These are phyloP conservation scores for Fusarium avenaceum DNA, from an alignment of 2,329 filamentous ascomycete genomes.

Conservation along the genomic window DNA sequence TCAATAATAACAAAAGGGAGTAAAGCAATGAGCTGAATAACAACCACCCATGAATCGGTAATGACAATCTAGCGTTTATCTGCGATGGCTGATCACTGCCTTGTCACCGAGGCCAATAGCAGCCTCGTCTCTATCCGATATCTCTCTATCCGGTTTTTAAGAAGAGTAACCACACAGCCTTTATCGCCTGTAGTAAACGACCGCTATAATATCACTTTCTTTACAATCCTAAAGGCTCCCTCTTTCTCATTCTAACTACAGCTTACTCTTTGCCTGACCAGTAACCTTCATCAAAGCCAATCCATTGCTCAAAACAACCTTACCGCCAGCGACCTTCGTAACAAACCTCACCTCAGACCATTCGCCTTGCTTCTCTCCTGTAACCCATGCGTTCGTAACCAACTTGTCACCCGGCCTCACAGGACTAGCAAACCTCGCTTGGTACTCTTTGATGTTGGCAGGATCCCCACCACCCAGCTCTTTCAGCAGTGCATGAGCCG, in stretches of 20 bases:
- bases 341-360: constrained; percentile 19
- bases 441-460: constrained; percentile 57
- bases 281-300: constrained; percentile 14
- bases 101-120: too few relatives aligned
- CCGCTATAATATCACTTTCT: too few relatives aligned
- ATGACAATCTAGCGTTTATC: too few relatives aligned
- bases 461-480: constrained; percentile 58
- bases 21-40: too few relatives aligned
- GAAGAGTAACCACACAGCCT: too few relatives aligned
- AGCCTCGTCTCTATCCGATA: too few relatives aligned
- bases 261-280: neutral
- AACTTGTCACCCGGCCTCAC: constrained; percentile 62
- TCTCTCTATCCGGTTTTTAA: too few relatives aligned
- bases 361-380: constrained; percentile 29
- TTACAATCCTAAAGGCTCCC: too few relatives aligned
- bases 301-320: constrained; percentile 21
- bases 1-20: too few relatives aligned
- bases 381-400: constrained; percentile 59
- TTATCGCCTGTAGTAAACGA: too few relatives aligned
- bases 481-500: constrained; percentile 58
- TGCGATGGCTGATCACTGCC: too few relatives aligned
- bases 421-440: constrained; percentile 61
- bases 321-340: constrained; percentile 9
- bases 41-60: too few relatives aligned
- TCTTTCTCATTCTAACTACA: neutral